Evolutionary conservation across 1,139 yeast genomes (phyloP), one percentile per base, ranked within the genome.

Genomic region (Komagataea norvegica): DNA sequence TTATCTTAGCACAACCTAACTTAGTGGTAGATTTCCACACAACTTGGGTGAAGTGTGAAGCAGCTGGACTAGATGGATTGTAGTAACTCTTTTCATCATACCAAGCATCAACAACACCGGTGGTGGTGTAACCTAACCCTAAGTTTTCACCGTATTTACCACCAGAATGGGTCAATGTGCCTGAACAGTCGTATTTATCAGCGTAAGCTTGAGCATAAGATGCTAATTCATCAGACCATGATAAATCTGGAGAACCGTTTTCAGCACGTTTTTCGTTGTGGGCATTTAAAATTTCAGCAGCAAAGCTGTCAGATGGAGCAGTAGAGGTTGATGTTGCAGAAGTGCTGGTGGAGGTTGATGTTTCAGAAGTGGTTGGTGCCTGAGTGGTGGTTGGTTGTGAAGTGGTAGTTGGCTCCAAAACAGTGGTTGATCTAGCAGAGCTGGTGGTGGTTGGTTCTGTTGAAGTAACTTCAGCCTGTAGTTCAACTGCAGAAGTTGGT

Each of bases 61-160:
- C 66, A 38, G 57, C 59, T 34, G 73, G 70, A 45, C 65, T 54
- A 18, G 60, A 48, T 62, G 65, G 82, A 64, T 78, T 67, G 68
- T 83, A 86, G 40, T 59, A 48, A 9, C 55, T 48, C 50, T 78
- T 78, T 66, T 86, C 95, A 46, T 68, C 62, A 68, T 85, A 87
- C 96, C 96, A 88, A 38, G 91, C 95, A 31, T 74, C 70, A 41
- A 85, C 79, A 33, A 87, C 86, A 31, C 74, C 83, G 21, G 68
- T 65, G 25, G 68, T 60, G 31, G 70, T 47, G 62, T 70, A 74
- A 41, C 96, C 96, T 38, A 76, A 67, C 37, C 94, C 95, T 57
- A 88, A 71, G 71, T 88, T 88, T 67, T 88, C 96, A 57, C 96
- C 96, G 65, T 74, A 82, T 37, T 68, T 62, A 41, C 91, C 91